Evolutionary conservation across 805 yeast species (phyloP).

Genomic region (Spathaspora arborariae): DNA sequence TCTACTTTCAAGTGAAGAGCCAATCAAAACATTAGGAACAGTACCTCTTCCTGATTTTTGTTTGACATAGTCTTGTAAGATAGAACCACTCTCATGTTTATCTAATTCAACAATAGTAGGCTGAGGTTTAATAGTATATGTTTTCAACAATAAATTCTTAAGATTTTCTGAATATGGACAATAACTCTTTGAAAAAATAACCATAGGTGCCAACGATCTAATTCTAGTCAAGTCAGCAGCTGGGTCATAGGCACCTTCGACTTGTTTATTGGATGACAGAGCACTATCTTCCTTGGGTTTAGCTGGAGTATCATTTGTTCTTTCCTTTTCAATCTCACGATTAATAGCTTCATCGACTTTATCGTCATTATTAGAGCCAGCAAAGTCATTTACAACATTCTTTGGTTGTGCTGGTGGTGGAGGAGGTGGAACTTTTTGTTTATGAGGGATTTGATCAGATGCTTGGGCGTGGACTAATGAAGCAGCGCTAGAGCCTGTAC

Average conservation of each 20-base stretch:
- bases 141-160: slow-evolving; percentile 59
- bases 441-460: slow-evolving; percentile 7
- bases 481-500: slow-evolving; percentile 10
- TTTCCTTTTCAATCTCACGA: slow-evolving; percentile 26
- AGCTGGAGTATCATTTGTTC: slow-evolving; percentile 1
- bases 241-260: slow-evolving; percentile 16
- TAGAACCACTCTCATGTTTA: slow-evolving; percentile 68
- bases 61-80: slow-evolving; percentile 69
- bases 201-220: slow-evolving; percentile 59
- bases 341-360: slow-evolving; percentile 39
- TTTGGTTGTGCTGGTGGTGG: background rate
- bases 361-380: slow-evolving; percentile 33
- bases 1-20: slow-evolving; percentile 53
- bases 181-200: slow-evolving; percentile 49
- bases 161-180: slow-evolving; percentile 78
- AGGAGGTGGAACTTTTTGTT: background rate
- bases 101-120: slow-evolving; percentile 81
- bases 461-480: slow-evolving; percentile 11
- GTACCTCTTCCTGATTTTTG: slow-evolving; percentile 73
- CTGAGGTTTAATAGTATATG: slow-evolving; percentile 68
- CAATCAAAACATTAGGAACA: slow-evolving; percentile 85
- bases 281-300: slow-evolving; percentile 4
- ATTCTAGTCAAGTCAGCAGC: slow-evolving; percentile 48
- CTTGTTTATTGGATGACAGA: slow-evolving; percentile 4
- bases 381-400: slow-evolving; percentile 16